A percentile compares a stretch with the other conserved stretches of the same genome.
Evolutionary conservation across 306 rosid species (phyloP).

Genomic region (Dalbergia oliveri): DNA sequence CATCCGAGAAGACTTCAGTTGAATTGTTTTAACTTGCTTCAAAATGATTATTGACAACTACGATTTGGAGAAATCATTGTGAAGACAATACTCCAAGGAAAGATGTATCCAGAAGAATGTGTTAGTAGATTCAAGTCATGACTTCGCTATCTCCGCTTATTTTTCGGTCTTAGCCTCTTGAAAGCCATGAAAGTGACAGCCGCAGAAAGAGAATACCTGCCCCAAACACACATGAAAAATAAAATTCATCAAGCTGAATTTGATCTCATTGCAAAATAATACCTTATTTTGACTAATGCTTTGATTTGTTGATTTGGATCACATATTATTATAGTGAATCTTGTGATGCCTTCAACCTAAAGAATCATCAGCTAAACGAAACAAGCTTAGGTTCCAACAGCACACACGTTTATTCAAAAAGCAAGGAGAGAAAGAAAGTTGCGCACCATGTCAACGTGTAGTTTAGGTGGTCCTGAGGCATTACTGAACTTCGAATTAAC

Average conservation of each 20-base stretch:
- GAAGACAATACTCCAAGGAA: conserved; percentile 28
- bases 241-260: not conserved
- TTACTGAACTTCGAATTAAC: conserved; percentile 82
- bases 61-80: conserved; percentile 19
- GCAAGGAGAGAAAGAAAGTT: conserved; percentile 23
- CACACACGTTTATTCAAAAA: not conserved
- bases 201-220: conserved; percentile 94
- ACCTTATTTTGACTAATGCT: conserved; percentile 5
- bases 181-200: conserved; percentile 94
- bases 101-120: not conserved
- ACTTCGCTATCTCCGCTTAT: conserved; percentile 59
- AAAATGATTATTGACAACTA: conserved; percentile 29
- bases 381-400: not conserved
- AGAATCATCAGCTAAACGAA: conserved; percentile 21
- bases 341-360: conserved; percentile 5
- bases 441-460: conserved; percentile 91
- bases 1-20: conserved; percentile 32
- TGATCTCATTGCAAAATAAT: not conserved
- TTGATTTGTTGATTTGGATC: conserved; percentile 1
- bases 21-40: conserved; percentile 33
- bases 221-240: conserved; percentile 34
- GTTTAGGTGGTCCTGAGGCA: conserved; percentile 94
- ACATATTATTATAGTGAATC: not conserved
- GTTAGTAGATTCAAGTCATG: conserved; percentile 4
- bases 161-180: conserved; percentile 72